Evolutionary conservation across 805 yeast genomes (phyloP), one percentile per base, ranked within the genome.

Genomic region (Metschnikowia baotianmanensis): DNA sequence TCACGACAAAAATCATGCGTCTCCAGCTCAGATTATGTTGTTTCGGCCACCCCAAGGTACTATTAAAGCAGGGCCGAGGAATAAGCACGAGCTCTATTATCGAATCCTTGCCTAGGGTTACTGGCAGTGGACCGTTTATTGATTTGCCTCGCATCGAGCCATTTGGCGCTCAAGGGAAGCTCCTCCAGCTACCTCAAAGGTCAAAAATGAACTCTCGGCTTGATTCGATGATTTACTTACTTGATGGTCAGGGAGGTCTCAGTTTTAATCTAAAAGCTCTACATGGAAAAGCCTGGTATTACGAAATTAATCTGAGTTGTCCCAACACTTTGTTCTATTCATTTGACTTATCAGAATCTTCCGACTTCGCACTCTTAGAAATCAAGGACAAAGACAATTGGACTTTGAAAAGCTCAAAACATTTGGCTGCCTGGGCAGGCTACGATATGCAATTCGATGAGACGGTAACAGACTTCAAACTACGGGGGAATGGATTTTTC

Each of bases 121-220:
- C 52, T 10, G 50, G 51, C 8, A 32, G 23, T 15, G 51, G 52
- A 4, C 52, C 52, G 4, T 48, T 48, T 25, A 26, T 47, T 21
- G 46, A 44, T 10, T 15, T 44, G 13, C 52, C 49, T 4, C 34
- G 36, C 11, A 13, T 47, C 15, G 31, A 34, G 19, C 37, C 41
- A 15, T 12, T 44, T 11, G 45, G 50, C 18, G 36, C 34, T 21
- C 34, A 38, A 3, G 43, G 31, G 40, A 12, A 12, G 28, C n/a
- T 25, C 15, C 31, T 46, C n/a, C 29, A 28, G 17, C 38, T 48
- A 22, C 48, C 52, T n/a, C 42, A 15, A 29, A 41, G 43, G 8
- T 31, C 48, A 11, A 10, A 24, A 6, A 15, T 48, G 12, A 47
- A 39, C 22, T 22, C 44, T 16, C 35, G 43, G 11, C 23, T 43